Evolutionary conservation across 2,329 filamentous ascomycete species (phyloP), one percentile per base, ranked within the genome.

Genomic region (Pseudogymnoascus verrucosus): DNA sequence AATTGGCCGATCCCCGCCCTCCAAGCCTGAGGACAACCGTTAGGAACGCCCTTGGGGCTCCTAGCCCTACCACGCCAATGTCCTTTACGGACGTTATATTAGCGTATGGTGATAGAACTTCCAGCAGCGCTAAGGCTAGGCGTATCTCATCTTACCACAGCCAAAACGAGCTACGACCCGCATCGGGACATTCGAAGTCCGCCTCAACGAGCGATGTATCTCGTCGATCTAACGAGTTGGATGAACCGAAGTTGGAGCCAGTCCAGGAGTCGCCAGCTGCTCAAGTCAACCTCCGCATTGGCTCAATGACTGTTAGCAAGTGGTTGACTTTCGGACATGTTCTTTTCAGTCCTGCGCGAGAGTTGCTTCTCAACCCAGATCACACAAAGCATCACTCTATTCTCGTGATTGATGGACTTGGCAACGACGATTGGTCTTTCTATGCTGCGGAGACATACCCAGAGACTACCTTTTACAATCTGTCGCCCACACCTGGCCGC

Each of bases 391-490:
- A 77, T 63, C 88, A 78, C 64, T 86, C 84, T 0, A 85, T 95
- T 26, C 80, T 95, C 3, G 88, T 95, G 16, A 82, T 95, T 64
- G 90, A 95, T 75, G 90, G 90, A 4, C 85, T 95, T 31, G 90
- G 90, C n/a, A 93, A 92, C 71, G 86, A 89, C 68, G 90, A 95
- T 71, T 95, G 90, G 90, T 93, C 90, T 0, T 93, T 91, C 73
- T 93, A 92, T 69, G 89, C 89, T 19, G 89, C 90, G 5, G 85
- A 93, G 71, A 91, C 89, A 0, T 93, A 93, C 67, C 88, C 89
- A 0, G 80, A 81, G 0, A 88, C 88, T 0, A 88, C 85, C 1
- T 88, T 95, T 66, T 93, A 90, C 77, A 91, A 93, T 71, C 80
- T 93, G 23, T 87, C 85, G 0, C 85, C 85, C 6, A 72, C 70